Conservation (phyloP, 306 rosid genomes). For the Trifolium dubium region DNA sequence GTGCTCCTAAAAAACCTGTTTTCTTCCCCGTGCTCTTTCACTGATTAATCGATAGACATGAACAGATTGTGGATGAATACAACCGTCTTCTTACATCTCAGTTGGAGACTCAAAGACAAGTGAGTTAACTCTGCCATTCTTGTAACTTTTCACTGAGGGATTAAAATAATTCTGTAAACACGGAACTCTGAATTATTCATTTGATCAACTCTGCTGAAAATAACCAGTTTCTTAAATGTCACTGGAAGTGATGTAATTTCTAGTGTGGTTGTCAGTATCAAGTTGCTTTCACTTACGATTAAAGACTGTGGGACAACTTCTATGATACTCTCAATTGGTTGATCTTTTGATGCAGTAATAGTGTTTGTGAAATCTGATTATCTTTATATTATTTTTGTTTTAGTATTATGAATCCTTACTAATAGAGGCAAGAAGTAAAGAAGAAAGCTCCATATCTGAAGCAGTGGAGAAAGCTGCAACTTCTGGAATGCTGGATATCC, state of each 20-base stretch:
- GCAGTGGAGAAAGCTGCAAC: conserved; percentile 76
- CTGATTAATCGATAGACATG: conserved; percentile 47
- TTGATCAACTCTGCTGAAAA: conserved; percentile 26
- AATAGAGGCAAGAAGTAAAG: conserved; percentile 70
- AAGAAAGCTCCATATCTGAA: conserved; percentile 65
- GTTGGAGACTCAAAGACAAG: conserved; percentile 92
- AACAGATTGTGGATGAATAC: conserved; percentile 91
- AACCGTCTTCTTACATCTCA: conserved; percentile 87
- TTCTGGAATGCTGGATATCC: conserved; percentile 71
- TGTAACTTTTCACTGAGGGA: conserved; percentile 20
- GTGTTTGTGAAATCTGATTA: conserved; percentile 31
- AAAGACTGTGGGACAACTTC: conserved; percentile 30
- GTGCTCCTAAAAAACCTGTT: background rate
- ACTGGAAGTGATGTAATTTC: conserved; percentile 31
- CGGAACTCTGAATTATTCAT: conserved; percentile 19
- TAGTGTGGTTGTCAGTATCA: conserved; percentile 12
- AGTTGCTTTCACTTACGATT: conserved; percentile 32
- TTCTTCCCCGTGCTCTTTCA: conserved; percentile 29
- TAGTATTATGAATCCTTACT: conserved; percentile 81
- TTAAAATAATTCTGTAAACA: conserved; percentile 31
- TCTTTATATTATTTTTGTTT: conserved; percentile 33
- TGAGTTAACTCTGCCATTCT: conserved; percentile 45
- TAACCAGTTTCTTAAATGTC: conserved; percentile 17
- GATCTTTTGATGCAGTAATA: conserved; percentile 36
- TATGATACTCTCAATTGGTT: conserved; percentile 30